phyloP scores from a whole-genome alignment of 1,284 basidiomycete genomes.

The Malassezia japonica region DNA sequence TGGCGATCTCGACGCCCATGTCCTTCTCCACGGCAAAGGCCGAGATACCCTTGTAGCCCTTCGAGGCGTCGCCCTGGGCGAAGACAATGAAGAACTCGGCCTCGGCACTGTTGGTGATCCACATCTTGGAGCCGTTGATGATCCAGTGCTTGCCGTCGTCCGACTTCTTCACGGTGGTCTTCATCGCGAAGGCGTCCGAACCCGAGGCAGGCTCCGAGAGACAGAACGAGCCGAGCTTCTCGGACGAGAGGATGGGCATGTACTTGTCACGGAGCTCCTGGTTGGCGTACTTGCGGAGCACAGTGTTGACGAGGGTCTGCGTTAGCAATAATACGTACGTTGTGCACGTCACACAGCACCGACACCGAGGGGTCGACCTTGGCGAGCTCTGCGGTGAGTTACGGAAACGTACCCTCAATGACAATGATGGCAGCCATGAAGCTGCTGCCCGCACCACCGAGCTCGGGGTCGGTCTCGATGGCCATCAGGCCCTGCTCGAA shows the following conservation, averaged over 20 bases:
- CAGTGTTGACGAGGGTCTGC: conserved; percentile 63
- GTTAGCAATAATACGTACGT: conserved; percentile 47
- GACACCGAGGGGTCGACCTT: conserved; percentile 93
- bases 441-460: conserved; percentile 77
- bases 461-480: conserved; percentile 76
- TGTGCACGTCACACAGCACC: conserved; percentile 94
- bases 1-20: conserved; percentile 93
- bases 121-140: conserved; percentile 95
- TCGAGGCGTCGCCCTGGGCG: conserved; percentile 84
- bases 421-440: conserved; percentile 93
- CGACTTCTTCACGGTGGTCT: conserved; percentile 79
- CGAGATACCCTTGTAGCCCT: conserved; percentile 98
- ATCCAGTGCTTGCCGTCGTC: conserved; percentile 61
- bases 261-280: conserved; percentile 79
- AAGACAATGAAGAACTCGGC: conserved; percentile 81
- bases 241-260: conserved; percentile 70
- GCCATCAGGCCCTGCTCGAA: conserved; percentile 99
- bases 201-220: conserved; percentile 85
- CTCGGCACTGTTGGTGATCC: conserved; percentile 97
- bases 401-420: too few species aligned
- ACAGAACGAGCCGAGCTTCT: conserved; percentile 86
- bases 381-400: too few species aligned
- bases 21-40: conserved; percentile 93
- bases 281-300: conserved; percentile 76
- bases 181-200: conserved; percentile 91